These are phyloP conservation scores for Lipomyces lipofer DNA, from an alignment of 805 yeast species.

Conservation along the genomic window DNA sequence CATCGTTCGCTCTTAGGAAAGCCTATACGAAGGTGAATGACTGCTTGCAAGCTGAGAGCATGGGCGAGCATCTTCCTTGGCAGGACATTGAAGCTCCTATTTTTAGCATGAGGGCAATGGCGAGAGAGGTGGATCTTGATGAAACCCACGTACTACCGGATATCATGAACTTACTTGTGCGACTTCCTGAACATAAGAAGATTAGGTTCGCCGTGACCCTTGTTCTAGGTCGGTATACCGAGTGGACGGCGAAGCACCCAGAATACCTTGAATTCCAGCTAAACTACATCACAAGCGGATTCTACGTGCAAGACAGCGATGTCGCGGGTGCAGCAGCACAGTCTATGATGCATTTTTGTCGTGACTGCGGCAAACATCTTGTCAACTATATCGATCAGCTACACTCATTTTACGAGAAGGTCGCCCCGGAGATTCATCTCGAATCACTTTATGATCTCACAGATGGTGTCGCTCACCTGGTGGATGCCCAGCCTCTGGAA, in stretches of 20 bases:
- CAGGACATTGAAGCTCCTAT: slow-evolving; percentile 87
- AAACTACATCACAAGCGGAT: slow-evolving; percentile 78
- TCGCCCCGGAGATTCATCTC: slow-evolving; percentile 57
- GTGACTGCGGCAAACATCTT: slow-evolving; percentile 69
- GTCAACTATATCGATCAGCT: slow-evolving; percentile 72
- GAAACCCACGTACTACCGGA: slow-evolving; percentile 72
- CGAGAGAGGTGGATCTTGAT: slow-evolving; percentile 72
- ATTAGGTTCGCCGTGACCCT: slow-evolving; percentile 90
- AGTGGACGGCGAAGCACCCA: slow-evolving; percentile 90
- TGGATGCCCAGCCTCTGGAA: slow-evolving; percentile 56
- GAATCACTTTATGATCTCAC: slow-evolving; percentile 75
- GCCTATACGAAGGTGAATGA: slow-evolving; percentile 64
- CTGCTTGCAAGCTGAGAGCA: slow-evolving; percentile 39
- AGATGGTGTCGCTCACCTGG: slow-evolving; percentile 85
- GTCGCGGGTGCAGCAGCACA: slow-evolving; percentile 85
- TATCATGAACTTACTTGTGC: slow-evolving; percentile 66
- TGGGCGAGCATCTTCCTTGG: slow-evolving; percentile 58
- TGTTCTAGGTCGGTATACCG: slow-evolving; percentile 93
- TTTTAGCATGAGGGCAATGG: slow-evolving; percentile 90
- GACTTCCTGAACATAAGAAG: slow-evolving; percentile 80
- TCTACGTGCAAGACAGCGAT: slow-evolving; percentile 47
- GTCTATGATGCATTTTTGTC: slow-evolving; percentile 91
- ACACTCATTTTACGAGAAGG: slow-evolving; percentile 65
- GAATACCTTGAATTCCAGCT: slow-evolving; percentile 78
- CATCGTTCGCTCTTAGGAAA: slow-evolving; percentile 63